Conservation (phyloP, 176 grass and related monocot species). For the Triticum dicoccoides region DNA sequence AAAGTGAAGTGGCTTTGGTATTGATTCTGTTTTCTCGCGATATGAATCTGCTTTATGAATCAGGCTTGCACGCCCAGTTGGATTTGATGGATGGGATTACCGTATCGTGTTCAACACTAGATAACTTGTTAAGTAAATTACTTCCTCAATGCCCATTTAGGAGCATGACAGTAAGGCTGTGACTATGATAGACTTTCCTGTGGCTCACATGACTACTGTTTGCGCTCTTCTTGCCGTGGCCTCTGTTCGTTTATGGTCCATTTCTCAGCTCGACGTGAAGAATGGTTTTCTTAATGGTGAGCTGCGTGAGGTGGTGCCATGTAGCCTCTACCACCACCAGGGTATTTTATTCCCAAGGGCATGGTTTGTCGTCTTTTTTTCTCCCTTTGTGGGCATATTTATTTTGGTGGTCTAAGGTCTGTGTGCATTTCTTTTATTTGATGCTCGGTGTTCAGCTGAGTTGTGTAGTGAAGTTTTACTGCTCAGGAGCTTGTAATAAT, state of each 20-base stretch:
- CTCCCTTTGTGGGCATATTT: not conserved
- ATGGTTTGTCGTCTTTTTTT: too few species aligned
- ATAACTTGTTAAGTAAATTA: not conserved
- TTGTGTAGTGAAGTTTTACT: not conserved
- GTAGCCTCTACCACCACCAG: not conserved
- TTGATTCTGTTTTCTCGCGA: not conserved
- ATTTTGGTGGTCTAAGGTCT: not conserved
- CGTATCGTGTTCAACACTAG: not conserved
- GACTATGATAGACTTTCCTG: not conserved
- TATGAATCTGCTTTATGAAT: not conserved
- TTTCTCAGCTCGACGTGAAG: not conserved
- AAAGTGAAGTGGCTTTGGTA: not conserved
- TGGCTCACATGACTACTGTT: too few species aligned
- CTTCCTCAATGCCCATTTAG: not conserved
- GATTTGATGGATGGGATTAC: not conserved
- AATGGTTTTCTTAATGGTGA: not conserved
- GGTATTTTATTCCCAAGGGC: too few species aligned
- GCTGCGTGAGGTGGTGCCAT: too few species aligned
- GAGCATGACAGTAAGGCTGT: not conserved
- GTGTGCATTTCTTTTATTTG: not conserved
- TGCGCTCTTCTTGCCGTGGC: not conserved
- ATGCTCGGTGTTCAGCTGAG: not conserved
- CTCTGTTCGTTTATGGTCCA: not conserved
- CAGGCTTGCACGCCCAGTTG: not conserved
- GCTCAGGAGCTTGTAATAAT: not conserved